Percentiles rank a stretch among this genome's conserved stretches.
Evolutionary conservation across 2,329 filamentous ascomycete species (phyloP).

Genomic region (Hypoxylon sp.): DNA sequence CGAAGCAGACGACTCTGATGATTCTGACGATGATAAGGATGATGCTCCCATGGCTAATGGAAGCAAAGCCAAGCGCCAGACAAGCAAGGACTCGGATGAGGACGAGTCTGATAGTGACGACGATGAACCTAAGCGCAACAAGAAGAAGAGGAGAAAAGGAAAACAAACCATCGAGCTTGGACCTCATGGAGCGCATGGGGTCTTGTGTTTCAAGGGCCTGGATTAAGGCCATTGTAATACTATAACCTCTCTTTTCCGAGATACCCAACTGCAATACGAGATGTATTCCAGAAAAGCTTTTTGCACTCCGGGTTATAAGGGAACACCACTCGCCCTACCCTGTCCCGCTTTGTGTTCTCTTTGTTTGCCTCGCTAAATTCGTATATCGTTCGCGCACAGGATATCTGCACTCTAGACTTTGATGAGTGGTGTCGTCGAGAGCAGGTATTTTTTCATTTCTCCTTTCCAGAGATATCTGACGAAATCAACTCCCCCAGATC

Average conservation of each 20-base stretch:
- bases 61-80: slow-evolving; percentile 51
- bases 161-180: slow-evolving; percentile 54
- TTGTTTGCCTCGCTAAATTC: no score
- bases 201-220: slow-evolving; percentile 59
- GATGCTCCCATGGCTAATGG: slow-evolving; percentile 58
- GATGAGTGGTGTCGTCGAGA: no score
- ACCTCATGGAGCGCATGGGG: slow-evolving; percentile 60
- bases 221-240: slow-evolving; percentile 45
- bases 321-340: no score
- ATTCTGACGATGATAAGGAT: slow-evolving; percentile 54
- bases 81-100: slow-evolving; percentile 52
- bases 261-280: slow-evolving; percentile 39
- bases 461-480: no score
- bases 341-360: no score
- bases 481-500: no score
- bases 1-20: slow-evolving; percentile 55
- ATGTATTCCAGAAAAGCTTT: no score
- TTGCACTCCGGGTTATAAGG: no score
- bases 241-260: slow-evolving; percentile 22
- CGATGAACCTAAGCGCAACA: slow-evolving; percentile 52
- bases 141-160: slow-evolving; percentile 57
- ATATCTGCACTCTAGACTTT: no score
- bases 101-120: slow-evolving; percentile 58
- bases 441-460: no score
- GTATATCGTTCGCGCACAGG: no score